Conservation (phyloP, 768 basidiomycete species). For the Mycena kentingensis region DNA sequence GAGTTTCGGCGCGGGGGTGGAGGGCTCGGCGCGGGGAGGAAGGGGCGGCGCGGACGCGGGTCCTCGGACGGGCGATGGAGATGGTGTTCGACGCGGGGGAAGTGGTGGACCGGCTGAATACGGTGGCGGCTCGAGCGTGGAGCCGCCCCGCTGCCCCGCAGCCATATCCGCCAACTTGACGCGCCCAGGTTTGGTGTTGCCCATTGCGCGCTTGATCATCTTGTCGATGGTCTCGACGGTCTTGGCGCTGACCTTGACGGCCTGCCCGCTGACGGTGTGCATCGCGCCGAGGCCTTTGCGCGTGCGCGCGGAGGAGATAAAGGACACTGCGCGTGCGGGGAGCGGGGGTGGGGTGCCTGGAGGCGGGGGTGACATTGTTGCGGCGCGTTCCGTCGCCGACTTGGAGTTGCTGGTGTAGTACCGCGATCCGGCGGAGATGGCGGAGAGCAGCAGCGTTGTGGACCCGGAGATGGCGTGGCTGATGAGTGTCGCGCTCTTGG, state of each 20-base stretch:
- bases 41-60: constrained; percentile 36
- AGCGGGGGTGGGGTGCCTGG: constrained; percentile 34
- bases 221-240: constrained; percentile 62
- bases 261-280: constrained; percentile 65
- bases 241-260: constrained; percentile 64
- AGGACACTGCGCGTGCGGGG: constrained; percentile 50
- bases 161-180: too few relatives aligned
- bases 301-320: constrained; percentile 61
- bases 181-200: constrained; percentile 49
- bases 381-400: constrained; percentile 47
- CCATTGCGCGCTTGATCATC: constrained; percentile 60
- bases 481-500: constrained; percentile 53
- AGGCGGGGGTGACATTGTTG: constrained; percentile 19
- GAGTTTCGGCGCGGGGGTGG: constrained; percentile 26
- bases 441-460: constrained; percentile 62
- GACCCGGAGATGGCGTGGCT: constrained; percentile 71
- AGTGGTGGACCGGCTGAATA: constrained; percentile 18
- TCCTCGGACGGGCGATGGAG: constrained; percentile 35
- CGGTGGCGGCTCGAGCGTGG: constrained; percentile 16
- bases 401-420: constrained; percentile 62
- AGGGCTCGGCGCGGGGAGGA: constrained; percentile 37
- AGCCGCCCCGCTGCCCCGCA: too few relatives aligned
- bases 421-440: constrained; percentile 61
- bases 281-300: constrained; percentile 59
- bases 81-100: constrained; percentile 27